Evolutionary conservation across 768 basidiomycete genomes (phyloP).

Genomic region (Leccinum boreale): DNA sequence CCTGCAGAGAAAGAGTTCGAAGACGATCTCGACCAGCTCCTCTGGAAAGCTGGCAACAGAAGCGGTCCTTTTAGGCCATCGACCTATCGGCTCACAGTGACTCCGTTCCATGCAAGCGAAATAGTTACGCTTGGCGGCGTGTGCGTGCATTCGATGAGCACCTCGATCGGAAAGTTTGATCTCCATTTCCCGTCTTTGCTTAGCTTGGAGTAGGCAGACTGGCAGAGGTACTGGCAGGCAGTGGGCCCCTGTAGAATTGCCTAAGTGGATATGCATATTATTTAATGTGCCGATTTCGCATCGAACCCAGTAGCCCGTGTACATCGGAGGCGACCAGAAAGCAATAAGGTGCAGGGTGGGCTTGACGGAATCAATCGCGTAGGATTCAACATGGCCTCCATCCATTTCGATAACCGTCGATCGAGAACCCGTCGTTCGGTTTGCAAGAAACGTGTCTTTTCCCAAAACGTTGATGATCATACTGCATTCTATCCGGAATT

Average conservation of each 20-base stretch:
- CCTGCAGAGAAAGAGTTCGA: conserved; percentile 10
- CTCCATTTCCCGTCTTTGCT: conserved; percentile 16
- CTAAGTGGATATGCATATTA: conserved; percentile 24
- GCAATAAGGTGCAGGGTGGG: conserved; percentile 41
- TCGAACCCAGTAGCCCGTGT: conserved; percentile 35
- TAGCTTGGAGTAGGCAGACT: conserved; percentile 10
- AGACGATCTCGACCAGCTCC: conserved; percentile 8
- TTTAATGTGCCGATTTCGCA: conserved; percentile 2
- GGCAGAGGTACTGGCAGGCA: conserved; percentile 1
- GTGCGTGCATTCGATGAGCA: conserved; percentile 1
- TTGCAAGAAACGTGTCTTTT: conserved; percentile 36
- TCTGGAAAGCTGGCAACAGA: conserved; percentile 9
- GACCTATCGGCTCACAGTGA: conserved; percentile 4
- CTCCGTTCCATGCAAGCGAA: conserved; percentile 19
- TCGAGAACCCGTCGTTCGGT: conserved; percentile 23
- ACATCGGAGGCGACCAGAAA: conserved; percentile 40
- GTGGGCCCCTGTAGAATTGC: conserved; percentile 9
- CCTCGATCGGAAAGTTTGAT: conserved; percentile 16
- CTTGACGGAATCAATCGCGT: conserved; percentile 35
- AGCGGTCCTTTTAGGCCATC: conserved; percentile 9
- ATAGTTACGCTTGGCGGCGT: conserved; percentile 15
- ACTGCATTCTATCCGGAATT: conserved; percentile 7
- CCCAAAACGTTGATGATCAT: conserved; percentile 33
- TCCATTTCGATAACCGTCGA: conserved; percentile 40
- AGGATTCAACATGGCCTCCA: conserved; percentile 35